A percentile compares a stretch with the other conserved stretches of the same genome.
Conservation (phyloP, 2,329 filamentous ascomycete genomes). For the Fusarium annulatum region DNA sequence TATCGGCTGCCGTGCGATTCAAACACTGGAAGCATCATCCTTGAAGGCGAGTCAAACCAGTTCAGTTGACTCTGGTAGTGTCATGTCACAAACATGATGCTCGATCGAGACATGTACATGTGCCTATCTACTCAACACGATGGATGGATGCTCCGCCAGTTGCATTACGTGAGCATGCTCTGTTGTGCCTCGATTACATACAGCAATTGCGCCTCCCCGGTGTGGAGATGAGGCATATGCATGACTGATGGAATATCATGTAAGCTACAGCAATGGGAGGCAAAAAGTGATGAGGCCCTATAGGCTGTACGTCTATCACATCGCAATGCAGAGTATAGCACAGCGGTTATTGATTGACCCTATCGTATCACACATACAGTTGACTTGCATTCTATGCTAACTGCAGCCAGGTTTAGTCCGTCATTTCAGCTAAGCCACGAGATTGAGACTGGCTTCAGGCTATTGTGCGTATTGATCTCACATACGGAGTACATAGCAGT, state of each 20-base stretch:
- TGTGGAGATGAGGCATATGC: conserved; percentile 21
- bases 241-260: conserved; percentile 1
- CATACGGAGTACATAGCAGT: not conserved
- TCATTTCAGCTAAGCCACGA: conserved; percentile 25
- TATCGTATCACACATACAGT: conserved; percentile 2
- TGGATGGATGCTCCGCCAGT: not conserved
- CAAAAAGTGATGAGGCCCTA: conserved; percentile 35
- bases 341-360: conserved; percentile 4
- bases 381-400: conserved; percentile 1
- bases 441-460: conserved; percentile 3
- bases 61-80: not conserved
- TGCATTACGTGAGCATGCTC: not conserved
- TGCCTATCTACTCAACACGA: not conserved
- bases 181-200: not conserved
- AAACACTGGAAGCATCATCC: conserved; percentile 22
- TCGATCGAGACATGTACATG: not conserved
- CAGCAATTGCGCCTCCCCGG: conserved; percentile 1
- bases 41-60: conserved; percentile 4
- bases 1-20: not conserved
- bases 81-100: not conserved
- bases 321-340: conserved; percentile 13
- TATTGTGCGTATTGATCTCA: conserved; percentile 4
- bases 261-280: conserved; percentile 3
- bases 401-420: not conserved
- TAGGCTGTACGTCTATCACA: conserved; percentile 38